Base-by-base conservation (phyloP, 371 early-diverging fungal genomes). In the Neoconidiobolus thromboides region DNA sequence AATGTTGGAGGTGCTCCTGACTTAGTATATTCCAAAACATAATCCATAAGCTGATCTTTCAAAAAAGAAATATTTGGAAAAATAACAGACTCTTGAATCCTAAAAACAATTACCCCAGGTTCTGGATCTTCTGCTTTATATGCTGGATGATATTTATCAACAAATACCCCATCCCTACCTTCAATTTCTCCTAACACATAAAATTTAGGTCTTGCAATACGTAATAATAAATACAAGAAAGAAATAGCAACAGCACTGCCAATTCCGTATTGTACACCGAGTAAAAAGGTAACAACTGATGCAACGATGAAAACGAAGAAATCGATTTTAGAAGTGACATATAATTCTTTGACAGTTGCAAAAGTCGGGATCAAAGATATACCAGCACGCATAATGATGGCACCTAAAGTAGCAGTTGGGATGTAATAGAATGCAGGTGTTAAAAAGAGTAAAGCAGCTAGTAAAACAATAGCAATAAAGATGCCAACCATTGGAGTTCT, bases 401-500 rank as follows among this genome's bases (percentile, higher is more conserved):
- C 85, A 12, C 87, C 74, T 2, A 90, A 74, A 1, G 73, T 72
- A 41, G 91, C 78, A 46, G 76, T 76, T 2, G 91, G 87, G 47
- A 92, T 85, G 60, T 77, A 89, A 70, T 78, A 85, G 67, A 93
- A 86, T 2, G 82, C 82, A 12, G 83, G 84, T 0, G 89, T 85
- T 60, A 90, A 67, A 15, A 80, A 71, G 61, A 80, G 85, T 36
- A 92, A 71, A 38, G 87, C 80, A 14, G 86, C 64, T 1, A 87
- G 66, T 7, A 92, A 86, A 7, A 88, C 73, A 26, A 73, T 60
- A 1, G 74, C 85, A 2, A 86, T 82, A 67, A 86, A 75, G 37
- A 87, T 67, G 42, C 84, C 85, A 7, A 85, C 85, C 15, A 85
- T 65, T 0, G 93, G 89, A 0, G 89, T 84, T 48, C 81, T 76